phyloP scores from a whole-genome alignment of 2,329 filamentous ascomycete genomes.

The Zymoseptoria ardabiliae region DNA sequence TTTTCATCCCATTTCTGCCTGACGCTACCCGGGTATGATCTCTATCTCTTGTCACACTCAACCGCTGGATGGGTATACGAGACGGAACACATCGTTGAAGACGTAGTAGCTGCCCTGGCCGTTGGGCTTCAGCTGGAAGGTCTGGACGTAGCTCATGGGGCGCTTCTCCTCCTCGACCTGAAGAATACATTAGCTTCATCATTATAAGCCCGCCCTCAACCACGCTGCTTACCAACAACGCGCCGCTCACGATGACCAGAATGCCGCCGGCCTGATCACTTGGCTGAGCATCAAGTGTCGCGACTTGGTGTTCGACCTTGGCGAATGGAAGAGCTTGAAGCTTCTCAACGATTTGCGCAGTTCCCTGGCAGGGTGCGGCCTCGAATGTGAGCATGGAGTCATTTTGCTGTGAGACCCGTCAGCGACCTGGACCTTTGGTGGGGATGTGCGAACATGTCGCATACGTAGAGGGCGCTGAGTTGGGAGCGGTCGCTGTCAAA shows the following conservation, averaged over 20 bases:
- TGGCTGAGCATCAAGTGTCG: constrained; percentile 78
- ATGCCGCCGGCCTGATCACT: constrained; percentile 60
- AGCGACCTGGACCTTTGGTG: constrained; percentile 27
- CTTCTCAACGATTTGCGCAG: constrained; percentile 66
- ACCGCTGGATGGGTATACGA: constrained; percentile 55
- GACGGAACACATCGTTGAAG: constrained; percentile 90
- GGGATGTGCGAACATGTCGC: constrained; percentile 26
- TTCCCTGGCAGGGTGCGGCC: constrained; percentile 58
- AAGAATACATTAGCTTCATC: background rate
- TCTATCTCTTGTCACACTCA: background rate
- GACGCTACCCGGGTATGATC: background rate
- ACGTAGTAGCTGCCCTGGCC: constrained; percentile 67
- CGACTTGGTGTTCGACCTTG: constrained; percentile 70
- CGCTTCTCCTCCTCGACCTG: constrained; percentile 79
- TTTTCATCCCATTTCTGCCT: background rate
- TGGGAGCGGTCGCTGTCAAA: constrained; percentile 66
- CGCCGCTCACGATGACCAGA: constrained; percentile 81
- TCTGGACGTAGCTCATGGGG: constrained; percentile 86
- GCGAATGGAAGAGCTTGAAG: constrained; percentile 74
- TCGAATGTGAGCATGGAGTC: constrained; percentile 94
- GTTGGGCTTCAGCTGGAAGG: constrained; percentile 75
- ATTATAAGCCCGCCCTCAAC: background rate
- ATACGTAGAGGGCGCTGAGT: constrained; percentile 72
- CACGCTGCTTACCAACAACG: constrained; percentile 59
- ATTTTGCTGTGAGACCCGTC: constrained; percentile 52